Conservation (phyloP, 1,139 yeast species). For the Yamadazyma pseudoaaseri region DNA sequence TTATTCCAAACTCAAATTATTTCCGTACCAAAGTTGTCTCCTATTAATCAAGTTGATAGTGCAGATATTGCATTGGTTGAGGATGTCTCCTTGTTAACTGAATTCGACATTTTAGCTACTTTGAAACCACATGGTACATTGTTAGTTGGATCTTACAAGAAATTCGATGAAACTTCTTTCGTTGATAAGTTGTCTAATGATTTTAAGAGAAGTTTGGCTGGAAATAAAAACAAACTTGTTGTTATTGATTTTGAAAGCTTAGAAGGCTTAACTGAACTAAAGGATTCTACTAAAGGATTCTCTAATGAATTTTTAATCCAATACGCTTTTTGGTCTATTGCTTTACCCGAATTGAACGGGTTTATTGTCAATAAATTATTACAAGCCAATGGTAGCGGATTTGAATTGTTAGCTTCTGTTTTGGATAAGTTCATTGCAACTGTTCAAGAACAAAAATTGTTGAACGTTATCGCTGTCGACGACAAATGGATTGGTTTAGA, state of each 20-base stretch:
- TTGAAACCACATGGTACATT: constrained; percentile 58
- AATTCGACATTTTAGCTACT: constrained; percentile 61
- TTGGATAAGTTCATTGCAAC: constrained; percentile 64
- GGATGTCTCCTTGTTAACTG: constrained; percentile 50
- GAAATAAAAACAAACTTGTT: constrained; percentile 50
- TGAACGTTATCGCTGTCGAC: constrained; percentile 43
- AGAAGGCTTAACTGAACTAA: constrained; percentile 45
- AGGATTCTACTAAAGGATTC: constrained; percentile 72
- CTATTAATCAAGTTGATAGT: constrained; percentile 45
- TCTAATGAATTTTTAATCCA: constrained; percentile 74
- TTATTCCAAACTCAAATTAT: constrained; percentile 74
- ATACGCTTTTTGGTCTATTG: constrained; percentile 74
- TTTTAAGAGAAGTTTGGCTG: constrained; percentile 56
- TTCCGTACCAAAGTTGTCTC: constrained; percentile 29
- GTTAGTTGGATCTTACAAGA: constrained; percentile 26
- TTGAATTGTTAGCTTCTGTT: constrained; percentile 81
- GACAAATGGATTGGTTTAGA: constrained; percentile 43
- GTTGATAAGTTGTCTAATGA: constrained; percentile 51
- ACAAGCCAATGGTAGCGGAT: constrained; percentile 78
- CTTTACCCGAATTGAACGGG: constrained; percentile 62
- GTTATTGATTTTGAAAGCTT: constrained; percentile 61
- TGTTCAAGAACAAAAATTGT: constrained; percentile 47
- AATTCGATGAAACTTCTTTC: constrained; percentile 39
- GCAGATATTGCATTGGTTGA: constrained; percentile 69
- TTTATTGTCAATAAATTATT: constrained; percentile 76